Base-by-base conservation (phyloP, 345 rosid species). In the Citrus mangshanensis region DNA sequence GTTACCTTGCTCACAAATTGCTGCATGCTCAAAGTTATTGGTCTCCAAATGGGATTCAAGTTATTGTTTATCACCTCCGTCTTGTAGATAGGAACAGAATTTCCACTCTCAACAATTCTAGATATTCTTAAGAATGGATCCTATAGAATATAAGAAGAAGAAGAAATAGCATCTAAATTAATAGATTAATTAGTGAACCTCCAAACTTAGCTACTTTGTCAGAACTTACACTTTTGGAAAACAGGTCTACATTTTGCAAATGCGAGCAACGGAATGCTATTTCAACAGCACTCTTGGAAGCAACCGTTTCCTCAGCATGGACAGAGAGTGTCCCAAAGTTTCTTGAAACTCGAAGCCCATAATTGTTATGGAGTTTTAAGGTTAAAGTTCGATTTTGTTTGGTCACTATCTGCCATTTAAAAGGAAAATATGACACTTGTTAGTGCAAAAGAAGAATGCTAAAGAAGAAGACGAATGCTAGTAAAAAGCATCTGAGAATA, bases 71-170 rank as follows among this genome's bases (percentile, higher is more conserved):
- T 82, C 32, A 91, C 97, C 85, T 93, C 94, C 25, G 98, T 93
- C 86, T 90, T 90, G 87, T 91, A 95, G 74, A 95, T 86, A 6
- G 95, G 95, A 51, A 93, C 73, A 58, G 79, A 76, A 72, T 67
- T 83, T 76, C 89, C 91, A 72, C 46, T 81, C 82, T 93, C 98
- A 60, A 80, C 86, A 19, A 87, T 70, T 91, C 91, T 90, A 46
- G 98, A 95, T 74, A 95, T 91, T 86, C 89, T 88, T 79, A 95
- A 74, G 85, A 93, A 95, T 25, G 98, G 98, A 74, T 93, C 97
- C 98, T 93, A 69, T 4, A 81, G 46, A 59, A 70, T 61, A 34
- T 75, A 68, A 25, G 35, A 73, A 65, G 27, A 38, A 37, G 9
- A 37, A 65, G 19, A 38, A 64, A 55, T 27, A 30, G 35, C 62